Evolutionary conservation across 148 eudicot genomes (phyloP).

Genomic region (Arbutus unedo): DNA sequence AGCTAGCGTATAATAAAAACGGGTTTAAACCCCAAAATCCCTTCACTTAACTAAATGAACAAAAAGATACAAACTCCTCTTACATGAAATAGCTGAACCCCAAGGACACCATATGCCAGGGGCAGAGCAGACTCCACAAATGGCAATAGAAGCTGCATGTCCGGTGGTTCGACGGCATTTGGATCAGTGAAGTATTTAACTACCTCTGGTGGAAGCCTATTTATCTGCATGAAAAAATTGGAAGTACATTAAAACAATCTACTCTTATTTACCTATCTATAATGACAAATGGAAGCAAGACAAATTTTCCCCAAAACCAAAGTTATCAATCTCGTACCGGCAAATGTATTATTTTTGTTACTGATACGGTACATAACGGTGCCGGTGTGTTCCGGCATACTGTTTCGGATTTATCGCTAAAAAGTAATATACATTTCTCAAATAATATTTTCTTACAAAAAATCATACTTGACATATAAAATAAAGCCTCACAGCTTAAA

Average conservation of each 20-base stretch:
- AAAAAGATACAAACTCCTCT: constrained; percentile 23
- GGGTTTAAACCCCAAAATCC: not conserved
- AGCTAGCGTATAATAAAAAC: not conserved
- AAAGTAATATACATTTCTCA: too few species aligned
- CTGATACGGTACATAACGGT: too few species aligned
- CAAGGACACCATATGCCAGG: constrained; percentile 90
- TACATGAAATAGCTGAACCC: constrained; percentile 94
- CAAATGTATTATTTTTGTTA: too few species aligned
- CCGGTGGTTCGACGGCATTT: constrained; percentile 90
- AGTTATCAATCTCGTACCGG: too few species aligned
- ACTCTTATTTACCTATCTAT: not conserved
- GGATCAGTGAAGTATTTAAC: constrained; percentile 98
- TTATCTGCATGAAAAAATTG: constrained; percentile 46
- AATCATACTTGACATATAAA: too few species aligned
- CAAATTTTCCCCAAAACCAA: not conserved
- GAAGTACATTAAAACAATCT: not conserved
- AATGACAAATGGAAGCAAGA: not conserved
- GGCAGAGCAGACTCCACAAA: constrained; percentile 98
- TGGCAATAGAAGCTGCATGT: constrained; percentile 82
- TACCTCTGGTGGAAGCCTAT: constrained; percentile 95
- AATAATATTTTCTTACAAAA: too few species aligned
- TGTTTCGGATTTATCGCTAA: too few species aligned
- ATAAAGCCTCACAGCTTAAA: too few species aligned
- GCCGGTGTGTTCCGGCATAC: too few species aligned
- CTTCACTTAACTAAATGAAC: not conserved